Conservation (phyloP, 164 flowering plant species). For the Tetracentron sinense region DNA sequence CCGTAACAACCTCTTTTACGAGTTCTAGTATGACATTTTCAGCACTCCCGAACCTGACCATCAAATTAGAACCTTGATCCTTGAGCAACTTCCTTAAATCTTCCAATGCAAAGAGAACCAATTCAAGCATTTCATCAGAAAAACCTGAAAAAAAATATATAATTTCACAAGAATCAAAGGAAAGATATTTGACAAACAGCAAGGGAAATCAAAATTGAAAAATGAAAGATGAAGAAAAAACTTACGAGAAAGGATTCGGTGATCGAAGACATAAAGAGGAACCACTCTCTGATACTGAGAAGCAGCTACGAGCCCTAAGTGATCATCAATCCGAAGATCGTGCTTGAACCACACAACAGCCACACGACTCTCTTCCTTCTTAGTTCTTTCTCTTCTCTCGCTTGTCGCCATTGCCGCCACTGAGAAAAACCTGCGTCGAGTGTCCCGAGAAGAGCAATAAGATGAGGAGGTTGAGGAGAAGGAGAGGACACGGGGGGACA, state of each 20-base stretch:
- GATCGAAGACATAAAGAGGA: conserved; percentile 83
- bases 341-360: conserved; percentile 88
- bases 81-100: conserved; percentile 52
- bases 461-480: conserved; percentile 7
- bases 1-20: conserved; percentile 50
- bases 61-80: conserved; percentile 57
- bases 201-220: neutral
- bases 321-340: conserved; percentile 83
- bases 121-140: conserved; percentile 59
- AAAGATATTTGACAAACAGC: neutral
- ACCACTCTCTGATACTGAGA: conserved; percentile 37
- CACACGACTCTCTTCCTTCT: conserved; percentile 17
- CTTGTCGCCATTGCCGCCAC: conserved; percentile 1
- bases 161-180: neutral
- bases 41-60: conserved; percentile 68
- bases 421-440: conserved; percentile 4
- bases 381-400: neutral
- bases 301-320: conserved; percentile 67
- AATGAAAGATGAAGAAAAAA: neutral
- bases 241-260: conserved; percentile 72
- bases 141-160: conserved; percentile 40
- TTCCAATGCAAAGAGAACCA: conserved; percentile 54
- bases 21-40: conserved; percentile 50
- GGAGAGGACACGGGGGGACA: conserved; percentile 24
- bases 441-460: conserved; percentile 1